A percentile compares a stretch with the other conserved stretches of the same genome.
These are phyloP conservation scores for Ganoderma lingzhi DNA, from an alignment of 1,284 basidiomycete genomes.

Conservation along the genomic window DNA sequence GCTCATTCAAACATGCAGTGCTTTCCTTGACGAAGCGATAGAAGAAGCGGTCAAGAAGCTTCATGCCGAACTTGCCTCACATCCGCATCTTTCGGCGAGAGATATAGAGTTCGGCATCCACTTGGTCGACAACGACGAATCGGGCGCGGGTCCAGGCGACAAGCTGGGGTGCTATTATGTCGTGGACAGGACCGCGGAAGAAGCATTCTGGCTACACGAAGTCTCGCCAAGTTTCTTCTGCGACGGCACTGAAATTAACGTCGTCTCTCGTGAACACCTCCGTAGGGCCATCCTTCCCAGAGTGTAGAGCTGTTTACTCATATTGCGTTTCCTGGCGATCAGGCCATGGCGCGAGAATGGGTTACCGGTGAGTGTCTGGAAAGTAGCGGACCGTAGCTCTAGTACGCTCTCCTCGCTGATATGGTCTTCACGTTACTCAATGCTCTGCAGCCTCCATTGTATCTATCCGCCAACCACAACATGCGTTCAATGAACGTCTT, in stretches of 20 bases:
- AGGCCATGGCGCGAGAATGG: neutral
- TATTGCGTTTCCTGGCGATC: neutral
- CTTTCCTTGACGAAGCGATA: neutral
- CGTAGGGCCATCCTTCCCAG: conserved; percentile 8
- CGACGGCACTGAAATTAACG: neutral
- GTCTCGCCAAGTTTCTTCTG: conserved; percentile 1
- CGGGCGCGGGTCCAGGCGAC: neutral
- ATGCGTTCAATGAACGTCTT: neutral
- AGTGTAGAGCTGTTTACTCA: neutral
- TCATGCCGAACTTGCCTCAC: neutral
- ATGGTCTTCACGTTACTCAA: neutral
- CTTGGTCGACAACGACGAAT: neutral
- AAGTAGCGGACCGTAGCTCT: too few species aligned
- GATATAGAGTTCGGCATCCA: neutral
- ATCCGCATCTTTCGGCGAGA: neutral
- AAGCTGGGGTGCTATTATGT: conserved; percentile 33
- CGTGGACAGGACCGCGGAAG: conserved; percentile 12
- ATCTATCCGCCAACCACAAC: neutral
- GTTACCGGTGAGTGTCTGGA: neutral
- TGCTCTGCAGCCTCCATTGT: too few species aligned
- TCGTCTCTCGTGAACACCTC: conserved; percentile 21
- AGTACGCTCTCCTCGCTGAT: neutral
- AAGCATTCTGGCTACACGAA: conserved; percentile 31
- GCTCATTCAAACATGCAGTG: neutral
- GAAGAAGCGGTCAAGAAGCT: neutral